Conservation (phyloP, 805 yeast genomes). For the Wickerhamomyces kurtzmanii region DNA sequence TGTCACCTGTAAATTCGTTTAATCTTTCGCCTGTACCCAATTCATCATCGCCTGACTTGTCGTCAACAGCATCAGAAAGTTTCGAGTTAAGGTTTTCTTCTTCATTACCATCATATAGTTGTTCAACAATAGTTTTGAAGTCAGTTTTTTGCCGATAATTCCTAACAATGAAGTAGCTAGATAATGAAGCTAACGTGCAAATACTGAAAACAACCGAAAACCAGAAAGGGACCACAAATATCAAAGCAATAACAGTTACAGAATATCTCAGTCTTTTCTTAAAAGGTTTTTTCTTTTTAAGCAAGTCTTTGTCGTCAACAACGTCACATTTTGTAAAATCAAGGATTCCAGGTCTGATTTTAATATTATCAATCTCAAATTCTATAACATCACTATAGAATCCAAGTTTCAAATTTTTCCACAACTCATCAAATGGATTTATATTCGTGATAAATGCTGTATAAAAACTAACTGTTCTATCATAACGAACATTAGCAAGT, state of each 20-base stretch:
- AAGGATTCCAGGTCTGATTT: constrained; percentile 32
- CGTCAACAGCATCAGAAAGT: constrained; percentile 3
- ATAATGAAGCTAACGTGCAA: constrained; percentile 21
- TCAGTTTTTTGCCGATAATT: constrained; percentile 14
- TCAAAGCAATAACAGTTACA: constrained; percentile 12
- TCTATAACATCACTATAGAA: constrained; percentile 29
- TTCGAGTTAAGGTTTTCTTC: constrained; percentile 1
- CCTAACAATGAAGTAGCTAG: constrained; percentile 30
- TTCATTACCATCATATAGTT: constrained; percentile 1
- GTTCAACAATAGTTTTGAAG: constrained; percentile 6
- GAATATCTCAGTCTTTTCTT: constrained; percentile 14
- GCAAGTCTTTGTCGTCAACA: no score
- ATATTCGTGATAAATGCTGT: constrained; percentile 68
- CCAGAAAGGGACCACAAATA: constrained; percentile 35
- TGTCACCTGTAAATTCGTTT: constrained; percentile 15
- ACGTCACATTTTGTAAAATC: constrained; percentile 5
- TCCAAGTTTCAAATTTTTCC: constrained; percentile 35
- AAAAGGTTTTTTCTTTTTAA: no score
- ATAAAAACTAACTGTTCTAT: constrained; percentile 81
- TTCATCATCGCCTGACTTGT: constrained; percentile 2
- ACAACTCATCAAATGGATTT: constrained; percentile 61
- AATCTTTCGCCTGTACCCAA: constrained; percentile 9
- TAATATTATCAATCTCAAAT: constrained; percentile 24
- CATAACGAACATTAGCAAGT: constrained; percentile 72
- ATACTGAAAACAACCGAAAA: constrained; percentile 32